Evolutionary conservation across 805 yeast genomes (phyloP).

Genomic region (Wickerhamomyces rabaulensis): DNA sequence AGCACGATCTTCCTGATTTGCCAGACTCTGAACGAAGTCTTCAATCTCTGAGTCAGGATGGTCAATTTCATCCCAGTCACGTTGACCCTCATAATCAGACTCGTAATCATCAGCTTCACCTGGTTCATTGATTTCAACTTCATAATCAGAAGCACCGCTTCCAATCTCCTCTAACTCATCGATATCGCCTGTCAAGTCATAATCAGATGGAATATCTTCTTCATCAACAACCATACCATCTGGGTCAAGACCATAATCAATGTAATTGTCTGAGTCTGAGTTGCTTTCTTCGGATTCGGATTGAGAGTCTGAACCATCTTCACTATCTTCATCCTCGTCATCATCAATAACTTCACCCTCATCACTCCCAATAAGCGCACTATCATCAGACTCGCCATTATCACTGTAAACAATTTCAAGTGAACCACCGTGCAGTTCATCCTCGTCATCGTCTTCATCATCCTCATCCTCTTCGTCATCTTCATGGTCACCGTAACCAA

Average conservation of each 20-base stretch:
- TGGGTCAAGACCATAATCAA: constrained; percentile 11
- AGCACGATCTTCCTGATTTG: not conserved
- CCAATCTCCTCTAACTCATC: constrained; percentile 7
- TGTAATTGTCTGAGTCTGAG: constrained; percentile 20
- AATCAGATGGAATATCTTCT: constrained; percentile 25
- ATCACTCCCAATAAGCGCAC: constrained; percentile 21
- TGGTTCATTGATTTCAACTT: constrained; percentile 16
- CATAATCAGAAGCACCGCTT: constrained; percentile 1
- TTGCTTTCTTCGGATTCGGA: constrained; percentile 8
- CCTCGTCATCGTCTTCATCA: constrained; percentile 27
- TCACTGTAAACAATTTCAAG: constrained; percentile 24
- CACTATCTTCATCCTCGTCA: constrained; percentile 9
- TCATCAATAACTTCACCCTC: constrained; percentile 26
- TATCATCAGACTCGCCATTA: constrained; percentile 25
- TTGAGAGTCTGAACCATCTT: constrained; percentile 13
- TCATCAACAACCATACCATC: constrained; percentile 5
- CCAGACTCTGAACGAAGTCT: constrained; percentile 1
- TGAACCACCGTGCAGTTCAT: constrained; percentile 12
- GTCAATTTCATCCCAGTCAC: not conserved
- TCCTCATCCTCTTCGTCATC: constrained; percentile 27
- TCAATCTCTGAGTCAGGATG: constrained; percentile 8
- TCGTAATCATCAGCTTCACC: constrained; percentile 6
- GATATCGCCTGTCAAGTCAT: constrained; percentile 17
- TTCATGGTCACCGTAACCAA: constrained; percentile 39
- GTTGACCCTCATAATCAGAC: constrained; percentile 11